Percentiles rank a stretch among this genome's conserved stretches.
These are phyloP conservation scores for Mangifera indica DNA, from an alignment of 345 rosid genomes.

Conservation along the genomic window DNA sequence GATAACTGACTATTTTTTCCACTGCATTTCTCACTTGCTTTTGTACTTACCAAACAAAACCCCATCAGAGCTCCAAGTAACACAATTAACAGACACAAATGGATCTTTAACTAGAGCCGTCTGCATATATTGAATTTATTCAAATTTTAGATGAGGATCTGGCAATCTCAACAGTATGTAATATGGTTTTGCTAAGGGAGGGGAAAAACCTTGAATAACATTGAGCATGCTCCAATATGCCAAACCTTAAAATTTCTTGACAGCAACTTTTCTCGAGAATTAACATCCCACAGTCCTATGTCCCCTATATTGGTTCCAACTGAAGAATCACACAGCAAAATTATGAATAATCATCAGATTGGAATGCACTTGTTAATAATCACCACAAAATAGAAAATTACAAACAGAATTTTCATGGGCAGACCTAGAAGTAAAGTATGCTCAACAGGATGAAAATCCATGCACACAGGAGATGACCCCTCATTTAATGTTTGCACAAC, in stretches of 20 bases:
- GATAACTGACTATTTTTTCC: not conserved
- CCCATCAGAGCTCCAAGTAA: slow-evolving; percentile 58
- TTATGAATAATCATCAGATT: slow-evolving; percentile 10
- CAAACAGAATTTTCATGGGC: slow-evolving; percentile 1
- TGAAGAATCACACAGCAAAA: slow-evolving; percentile 31
- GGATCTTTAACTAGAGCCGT: slow-evolving; percentile 40
- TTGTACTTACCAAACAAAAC: slow-evolving; percentile 45
- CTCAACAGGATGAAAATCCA: slow-evolving; percentile 77
- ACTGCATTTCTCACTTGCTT: not conserved
- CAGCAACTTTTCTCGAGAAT: slow-evolving; percentile 46
- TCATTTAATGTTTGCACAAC: slow-evolving; percentile 48
- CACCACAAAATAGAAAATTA: slow-evolving; percentile 8
- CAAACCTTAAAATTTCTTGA: slow-evolving; percentile 65
- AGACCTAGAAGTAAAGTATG: slow-evolving; percentile 72
- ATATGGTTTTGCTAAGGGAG: slow-evolving; percentile 21
- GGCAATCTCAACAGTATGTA: slow-evolving; percentile 1
- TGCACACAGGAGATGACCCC: slow-evolving; percentile 60
- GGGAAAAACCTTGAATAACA: slow-evolving; percentile 38
- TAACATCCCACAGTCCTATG: slow-evolving; percentile 62
- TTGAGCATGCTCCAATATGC: slow-evolving; percentile 55
- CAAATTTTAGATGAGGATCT: slow-evolving; percentile 14
- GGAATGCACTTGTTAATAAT: not conserved
- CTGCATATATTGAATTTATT: slow-evolving; percentile 28
- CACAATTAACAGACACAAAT: slow-evolving; percentile 37
- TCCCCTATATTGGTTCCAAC: slow-evolving; percentile 66